Evolutionary conservation across 73 alveolate species (phyloP), one percentile per base, ranked within the genome.

Genomic region (Paramecium bursaria): DNA sequence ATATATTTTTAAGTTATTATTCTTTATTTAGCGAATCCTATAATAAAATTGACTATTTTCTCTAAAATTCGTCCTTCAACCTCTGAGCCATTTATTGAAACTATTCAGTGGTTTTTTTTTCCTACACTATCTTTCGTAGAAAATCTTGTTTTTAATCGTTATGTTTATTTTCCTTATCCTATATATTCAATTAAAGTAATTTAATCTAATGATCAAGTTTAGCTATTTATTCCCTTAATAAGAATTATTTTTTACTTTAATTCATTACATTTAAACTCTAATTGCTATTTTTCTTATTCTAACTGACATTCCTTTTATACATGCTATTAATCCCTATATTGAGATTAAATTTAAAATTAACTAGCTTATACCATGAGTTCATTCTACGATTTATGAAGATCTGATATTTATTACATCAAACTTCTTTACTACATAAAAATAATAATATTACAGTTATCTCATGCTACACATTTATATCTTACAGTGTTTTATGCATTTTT

Each of bases 381-480:
- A 39, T 67, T 67, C 15, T 67, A 46, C 1, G 50, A 53, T 67
- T 25, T 67, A 21, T 67, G 26, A 14, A 67, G 82, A 31, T 67
- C 82, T 15, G 53, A 17, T 9, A 67, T 67, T 42, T 67, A 42
- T 35, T 31, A 42, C 7, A 67, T 21, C 27, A 67, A 67, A 57
- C 82, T 67, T 42, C 82, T 67, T 67, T 67, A 67, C 82, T 67
- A 67, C 19, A 1, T 39, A 39, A 67, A 39, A 39, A 25, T 67
- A n/a, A 21, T 0, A 35, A 2, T 25, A 14, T 39, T 67, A 67
- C 82, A 39, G 82, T 47, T 39, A 19, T 10, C 44, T 67, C 82
- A 67, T 67, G 82, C 7, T 42, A 67, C 7, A n/a, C 33, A 19
- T 47, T 44, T 26, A 67, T 39, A 4, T 67, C 82, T 35, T 39